A percentile compares a stretch with the other conserved stretches of the same genome.
Conservation (phyloP, 2,329 filamentous ascomycete genomes). For the Stachybotrys chlorohalonatus region DNA sequence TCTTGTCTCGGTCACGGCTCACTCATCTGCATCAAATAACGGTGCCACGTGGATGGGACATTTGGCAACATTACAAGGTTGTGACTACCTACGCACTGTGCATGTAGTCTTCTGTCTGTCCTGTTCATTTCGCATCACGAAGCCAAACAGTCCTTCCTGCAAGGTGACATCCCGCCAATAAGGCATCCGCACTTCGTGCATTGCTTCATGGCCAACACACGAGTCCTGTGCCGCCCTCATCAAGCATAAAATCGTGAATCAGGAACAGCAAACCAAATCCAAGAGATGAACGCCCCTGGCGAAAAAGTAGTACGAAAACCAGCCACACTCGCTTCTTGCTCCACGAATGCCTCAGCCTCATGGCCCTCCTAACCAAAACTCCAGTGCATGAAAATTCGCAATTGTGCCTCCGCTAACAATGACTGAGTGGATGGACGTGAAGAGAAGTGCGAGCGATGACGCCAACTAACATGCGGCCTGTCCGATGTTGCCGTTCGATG, state of each 20-base stretch:
- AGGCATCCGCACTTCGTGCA: too few species aligned
- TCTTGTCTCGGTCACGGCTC: background rate
- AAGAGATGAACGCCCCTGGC: background rate
- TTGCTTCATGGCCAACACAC: too few species aligned
- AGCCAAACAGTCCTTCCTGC: too few species aligned
- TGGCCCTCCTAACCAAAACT: background rate
- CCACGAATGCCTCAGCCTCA: background rate
- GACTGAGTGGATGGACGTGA: background rate
- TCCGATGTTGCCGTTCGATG: too few species aligned
- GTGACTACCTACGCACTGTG: too few species aligned
- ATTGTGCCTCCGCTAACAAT: background rate
- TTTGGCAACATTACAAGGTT: background rate
- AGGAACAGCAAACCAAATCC: background rate
- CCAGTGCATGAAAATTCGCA: background rate
- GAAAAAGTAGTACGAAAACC: background rate
- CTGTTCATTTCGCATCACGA: too few species aligned
- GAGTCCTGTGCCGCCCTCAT: too few species aligned
- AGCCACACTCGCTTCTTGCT: background rate
- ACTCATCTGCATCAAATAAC: background rate
- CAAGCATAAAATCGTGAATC: background rate
- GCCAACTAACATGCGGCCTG: too few species aligned
- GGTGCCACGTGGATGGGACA: background rate
- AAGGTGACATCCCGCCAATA: too few species aligned
- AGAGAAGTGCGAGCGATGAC: background rate
- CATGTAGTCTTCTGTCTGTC: too few species aligned